phyloP scores from a whole-genome alignment of 2,329 filamentous ascomycete genomes.

The Trichoderma polysporum region DNA sequence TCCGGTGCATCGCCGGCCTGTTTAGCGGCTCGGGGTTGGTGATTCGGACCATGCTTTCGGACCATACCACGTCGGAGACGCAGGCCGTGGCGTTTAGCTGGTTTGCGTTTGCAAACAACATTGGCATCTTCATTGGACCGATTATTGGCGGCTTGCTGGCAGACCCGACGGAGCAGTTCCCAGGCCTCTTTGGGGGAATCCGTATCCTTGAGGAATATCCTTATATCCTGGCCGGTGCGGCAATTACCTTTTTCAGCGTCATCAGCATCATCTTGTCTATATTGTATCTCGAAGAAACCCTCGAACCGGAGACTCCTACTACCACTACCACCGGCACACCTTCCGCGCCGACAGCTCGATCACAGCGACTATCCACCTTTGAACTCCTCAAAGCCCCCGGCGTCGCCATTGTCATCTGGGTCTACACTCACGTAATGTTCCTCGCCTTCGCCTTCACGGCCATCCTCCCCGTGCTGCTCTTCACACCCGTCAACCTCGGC shows the following conservation, averaged over 20 bases:
- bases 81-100: constrained; percentile 73
- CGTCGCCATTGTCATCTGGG: constrained; percentile 63
- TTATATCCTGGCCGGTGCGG: constrained; percentile 56
- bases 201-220: constrained; percentile 51
- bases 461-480: constrained; percentile 67
- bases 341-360: neutral
- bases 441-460: constrained; percentile 72
- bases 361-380: constrained; percentile 26
- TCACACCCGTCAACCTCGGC: constrained; percentile 59
- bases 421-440: constrained; percentile 66
- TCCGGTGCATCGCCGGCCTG: constrained; percentile 68
- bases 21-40: constrained; percentile 75
- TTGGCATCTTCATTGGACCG: constrained; percentile 73
- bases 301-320: constrained; percentile 30
- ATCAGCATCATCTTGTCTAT: constrained; percentile 42
- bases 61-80: constrained; percentile 67
- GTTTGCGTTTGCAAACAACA: constrained; percentile 72
- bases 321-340: constrained; percentile 5
- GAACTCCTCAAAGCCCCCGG: constrained; percentile 61
- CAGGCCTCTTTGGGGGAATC: constrained; percentile 48
- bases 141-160: constrained; percentile 68
- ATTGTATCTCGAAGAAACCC: constrained; percentile 64
- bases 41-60: constrained; percentile 73
- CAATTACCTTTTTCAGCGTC: constrained; percentile 51
- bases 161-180: constrained; percentile 64